These are phyloP conservation scores for Petunia hybrid DNA, from an alignment of 305 asterid species.

Conservation along the genomic window DNA sequence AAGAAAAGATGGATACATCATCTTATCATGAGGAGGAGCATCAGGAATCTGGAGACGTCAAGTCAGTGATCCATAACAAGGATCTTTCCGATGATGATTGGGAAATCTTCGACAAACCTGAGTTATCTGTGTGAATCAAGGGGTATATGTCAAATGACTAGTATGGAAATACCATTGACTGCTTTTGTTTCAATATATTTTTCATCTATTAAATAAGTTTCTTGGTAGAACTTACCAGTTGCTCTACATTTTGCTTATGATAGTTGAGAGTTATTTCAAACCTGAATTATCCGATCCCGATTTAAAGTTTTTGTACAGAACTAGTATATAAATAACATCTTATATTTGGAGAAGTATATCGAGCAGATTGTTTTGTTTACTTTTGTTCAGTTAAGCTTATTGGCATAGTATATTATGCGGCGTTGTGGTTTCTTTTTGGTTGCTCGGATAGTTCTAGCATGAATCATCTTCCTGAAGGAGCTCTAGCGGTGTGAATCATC, in stretches of 20 bases:
- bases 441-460: not conserved
- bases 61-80: constrained; percentile 34
- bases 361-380: not conserved
- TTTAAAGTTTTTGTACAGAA: constrained; percentile 11
- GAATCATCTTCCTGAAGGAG: not conserved
- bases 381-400: not conserved
- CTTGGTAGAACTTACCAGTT: not conserved
- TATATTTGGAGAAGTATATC: not conserved
- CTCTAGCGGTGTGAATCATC: not conserved
- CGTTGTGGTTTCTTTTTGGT: not conserved
- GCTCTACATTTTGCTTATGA: not conserved
- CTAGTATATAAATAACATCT: constrained; percentile 4
- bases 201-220: constrained; percentile 28
- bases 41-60: constrained; percentile 39
- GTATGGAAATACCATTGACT: constrained; percentile 5
- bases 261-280: constrained; percentile 20
- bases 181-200: not conserved
- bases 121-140: constrained; percentile 31
- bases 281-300: not conserved
- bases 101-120: constrained; percentile 61
- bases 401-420: not conserved
- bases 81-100: constrained; percentile 64
- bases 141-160: not conserved
- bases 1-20: constrained; percentile 30
- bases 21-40: constrained; percentile 21